Base-by-base conservation (phyloP, 306 rosid genomes). In the Cucumis cinereus region DNA sequence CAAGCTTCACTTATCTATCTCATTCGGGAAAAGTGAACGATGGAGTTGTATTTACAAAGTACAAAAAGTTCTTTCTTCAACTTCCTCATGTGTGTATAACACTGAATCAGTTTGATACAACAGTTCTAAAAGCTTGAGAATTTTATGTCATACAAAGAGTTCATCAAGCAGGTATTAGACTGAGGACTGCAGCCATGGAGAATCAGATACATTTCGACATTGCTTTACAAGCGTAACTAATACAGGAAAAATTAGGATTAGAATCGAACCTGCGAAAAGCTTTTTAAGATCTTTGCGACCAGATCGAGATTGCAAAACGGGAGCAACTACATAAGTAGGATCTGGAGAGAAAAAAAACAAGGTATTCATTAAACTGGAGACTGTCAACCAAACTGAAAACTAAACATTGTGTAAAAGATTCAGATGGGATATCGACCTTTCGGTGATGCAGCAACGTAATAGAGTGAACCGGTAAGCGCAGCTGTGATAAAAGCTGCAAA, bases 401-500 rank as follows among this genome's bases (percentile, higher is more conserved):
- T 59, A n/a, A 55, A 45, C 28, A 9, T 13, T 7, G 45, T 35
- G 38, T 33, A 49, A 16, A 45, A 72, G 53, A 7, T 41, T 52
- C 54, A n/a, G 15, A 23, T 45, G 17, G 79, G 59, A 36, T 53
- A 22, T 62, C 77, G 40, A 94, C 97, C 98, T 94, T 91, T 91
- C 0, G 97, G 97, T 74, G 98, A 90, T 33, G 98, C 96, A 47
- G 97, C 98, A 60, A 91, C 87, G 73, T 91, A 94, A 77, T 94
- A 94, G 58, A 94, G 85, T 79, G 97, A 94, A 78, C 97, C 96
- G 7, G 97, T 93, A 19, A 93, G 91, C 53, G 87, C 85, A 70
- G 98, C 98, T 5, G 96, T 91, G 58, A 94, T 87, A 10, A 94
- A 96, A 52, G 97, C 97, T 41, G 98, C 97, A 86, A 91, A 92